A percentile compares a stretch with the other conserved stretches of the same genome.
These are phyloP conservation scores for Candida endomychidarum DNA, from an alignment of 805 yeast genomes.

Conservation along the genomic window DNA sequence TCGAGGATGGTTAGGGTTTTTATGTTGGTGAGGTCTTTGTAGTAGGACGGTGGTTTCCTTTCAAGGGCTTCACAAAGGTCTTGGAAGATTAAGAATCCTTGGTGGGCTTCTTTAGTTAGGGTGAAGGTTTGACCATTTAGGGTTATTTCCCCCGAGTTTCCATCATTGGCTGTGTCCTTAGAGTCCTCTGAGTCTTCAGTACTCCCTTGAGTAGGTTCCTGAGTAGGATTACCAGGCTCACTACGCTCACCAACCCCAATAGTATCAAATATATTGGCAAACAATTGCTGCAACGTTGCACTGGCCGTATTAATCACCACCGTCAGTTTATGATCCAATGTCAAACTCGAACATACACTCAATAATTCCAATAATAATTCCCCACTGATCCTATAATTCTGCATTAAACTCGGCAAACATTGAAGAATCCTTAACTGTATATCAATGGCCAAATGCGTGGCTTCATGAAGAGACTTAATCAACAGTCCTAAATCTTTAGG, in stretches of 20 bases:
- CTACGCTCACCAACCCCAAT: slow-evolving; percentile 11
- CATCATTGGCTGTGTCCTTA: not conserved
- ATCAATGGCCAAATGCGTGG: slow-evolving; percentile 73
- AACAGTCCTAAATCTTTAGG: slow-evolving; percentile 51
- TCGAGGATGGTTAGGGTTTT: slow-evolving; percentile 72
- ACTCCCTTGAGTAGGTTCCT: no score
- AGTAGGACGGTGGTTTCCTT: slow-evolving; percentile 52
- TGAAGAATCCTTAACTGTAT: slow-evolving; percentile 86
- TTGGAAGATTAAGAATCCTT: slow-evolving; percentile 65
- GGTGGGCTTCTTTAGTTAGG: slow-evolving; percentile 58
- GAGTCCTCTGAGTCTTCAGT: not conserved
- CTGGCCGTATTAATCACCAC: slow-evolving; percentile 88
- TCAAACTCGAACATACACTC: slow-evolving; percentile 69
- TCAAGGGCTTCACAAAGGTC: slow-evolving; percentile 74
- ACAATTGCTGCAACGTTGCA: slow-evolving; percentile 87
- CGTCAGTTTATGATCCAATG: slow-evolving; percentile 63
- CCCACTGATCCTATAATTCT: slow-evolving; percentile 62
- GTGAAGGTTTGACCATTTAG: slow-evolving; percentile 40
- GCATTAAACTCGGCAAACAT: slow-evolving; percentile 72
- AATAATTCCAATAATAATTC: slow-evolving; percentile 57
- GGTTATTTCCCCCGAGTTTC: no score
- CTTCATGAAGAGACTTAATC: slow-evolving; percentile 67
- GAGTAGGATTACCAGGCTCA: not conserved
- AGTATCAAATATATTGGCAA: slow-evolving; percentile 74
- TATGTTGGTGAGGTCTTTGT: slow-evolving; percentile 53